These are phyloP conservation scores for Collybiopsis confluens DNA, from an alignment of 768 basidiomycete species.

Conservation along the genomic window DNA sequence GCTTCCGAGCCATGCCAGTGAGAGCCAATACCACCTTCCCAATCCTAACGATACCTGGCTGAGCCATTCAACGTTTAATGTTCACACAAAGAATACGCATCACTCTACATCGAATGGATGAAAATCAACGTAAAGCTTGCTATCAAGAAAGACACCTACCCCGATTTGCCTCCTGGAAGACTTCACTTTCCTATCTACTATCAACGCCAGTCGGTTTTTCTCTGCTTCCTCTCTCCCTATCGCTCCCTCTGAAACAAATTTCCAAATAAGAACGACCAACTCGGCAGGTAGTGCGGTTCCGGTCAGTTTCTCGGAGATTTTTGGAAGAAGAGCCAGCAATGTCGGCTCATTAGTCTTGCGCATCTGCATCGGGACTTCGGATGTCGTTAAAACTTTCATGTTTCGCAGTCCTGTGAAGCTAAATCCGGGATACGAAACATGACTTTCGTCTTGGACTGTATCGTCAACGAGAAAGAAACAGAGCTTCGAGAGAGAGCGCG, in stretches of 20 bases:
- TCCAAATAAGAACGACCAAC: not conserved
- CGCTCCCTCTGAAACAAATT: not conserved
- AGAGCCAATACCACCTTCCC: too few relatives aligned
- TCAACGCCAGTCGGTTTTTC: not conserved
- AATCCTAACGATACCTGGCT: too few relatives aligned
- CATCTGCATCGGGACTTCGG: conserved; percentile 2
- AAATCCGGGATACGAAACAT: not conserved
- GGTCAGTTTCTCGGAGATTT: not conserved
- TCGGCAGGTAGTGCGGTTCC: not conserved
- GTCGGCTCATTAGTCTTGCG: not conserved
- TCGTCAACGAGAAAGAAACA: conserved; percentile 1
- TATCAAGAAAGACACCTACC: not conserved
- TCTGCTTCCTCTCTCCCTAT: too few relatives aligned
- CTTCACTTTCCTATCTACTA: not conserved
- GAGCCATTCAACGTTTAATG: too few relatives aligned
- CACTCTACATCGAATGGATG: too few relatives aligned
- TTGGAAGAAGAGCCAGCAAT: not conserved
- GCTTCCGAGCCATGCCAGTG: too few relatives aligned
- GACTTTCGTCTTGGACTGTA: not conserved
- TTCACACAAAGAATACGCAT: too few relatives aligned
- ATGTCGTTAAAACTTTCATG: conserved; percentile 1
- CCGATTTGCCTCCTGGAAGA: not conserved
- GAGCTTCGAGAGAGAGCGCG: not conserved
- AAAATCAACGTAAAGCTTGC: not conserved
- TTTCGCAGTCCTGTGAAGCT: not conserved